Evolutionary conservation across 257 asterid species (phyloP).

Genomic region (Solanum etuberosum): DNA sequence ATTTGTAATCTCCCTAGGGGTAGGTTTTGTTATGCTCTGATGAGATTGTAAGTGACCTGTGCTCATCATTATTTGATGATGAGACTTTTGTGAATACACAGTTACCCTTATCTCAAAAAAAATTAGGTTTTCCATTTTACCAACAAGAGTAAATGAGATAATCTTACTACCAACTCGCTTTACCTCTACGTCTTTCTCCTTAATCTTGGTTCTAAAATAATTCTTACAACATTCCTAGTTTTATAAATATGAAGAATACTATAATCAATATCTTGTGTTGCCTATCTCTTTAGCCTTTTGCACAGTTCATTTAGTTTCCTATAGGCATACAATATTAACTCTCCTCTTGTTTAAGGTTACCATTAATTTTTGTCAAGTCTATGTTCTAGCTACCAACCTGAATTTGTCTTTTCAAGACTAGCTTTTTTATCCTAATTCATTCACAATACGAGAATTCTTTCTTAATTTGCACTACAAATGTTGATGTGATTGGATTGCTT

Average conservation of each 20-base stretch:
- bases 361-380: neutral
- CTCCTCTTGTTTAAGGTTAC: neutral
- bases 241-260: no score
- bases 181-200: no score
- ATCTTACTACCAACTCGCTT: neutral
- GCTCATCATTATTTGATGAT: neutral
- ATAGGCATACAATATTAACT: neutral
- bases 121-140: neutral
- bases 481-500: neutral
- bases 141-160: neutral
- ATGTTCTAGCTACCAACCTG: neutral
- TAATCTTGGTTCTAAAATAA: neutral
- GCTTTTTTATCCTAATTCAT: neutral
- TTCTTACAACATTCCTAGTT: neutral
- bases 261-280: neutral
- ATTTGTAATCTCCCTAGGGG: neutral
- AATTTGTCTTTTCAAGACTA: neutral
- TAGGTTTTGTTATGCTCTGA: neutral
- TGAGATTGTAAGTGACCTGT: neutral
- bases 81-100: neutral
- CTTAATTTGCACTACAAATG: neutral
- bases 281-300: neutral
- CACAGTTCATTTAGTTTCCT: neutral
- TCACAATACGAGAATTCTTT: neutral
- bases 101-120: neutral